phyloP scores from a whole-genome alignment of 1,139 yeast species.

The Citeromyces hawaiiensis region DNA sequence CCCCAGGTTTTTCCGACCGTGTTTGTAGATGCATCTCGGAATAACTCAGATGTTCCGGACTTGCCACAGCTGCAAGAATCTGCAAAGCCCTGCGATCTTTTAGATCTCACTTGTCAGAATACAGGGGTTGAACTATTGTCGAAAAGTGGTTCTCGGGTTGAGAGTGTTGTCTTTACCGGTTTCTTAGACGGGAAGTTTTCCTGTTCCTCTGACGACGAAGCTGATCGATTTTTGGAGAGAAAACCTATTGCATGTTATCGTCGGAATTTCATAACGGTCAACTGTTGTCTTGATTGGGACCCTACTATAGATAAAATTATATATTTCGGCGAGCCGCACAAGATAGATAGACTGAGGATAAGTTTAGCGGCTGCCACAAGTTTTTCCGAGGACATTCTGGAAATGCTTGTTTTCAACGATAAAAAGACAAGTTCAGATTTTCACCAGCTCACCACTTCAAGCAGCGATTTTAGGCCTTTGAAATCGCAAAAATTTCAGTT shows the following conservation, averaged over 20 bases:
- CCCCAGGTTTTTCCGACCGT: slow-evolving; percentile 1
- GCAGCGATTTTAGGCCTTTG: not conserved
- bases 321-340: not conserved
- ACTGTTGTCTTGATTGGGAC: slow-evolving; percentile 3
- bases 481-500: slow-evolving; percentile 4
- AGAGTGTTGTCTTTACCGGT: slow-evolving; percentile 4
- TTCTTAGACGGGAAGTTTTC: slow-evolving; percentile 13
- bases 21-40: not conserved
- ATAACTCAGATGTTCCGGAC: not conserved
- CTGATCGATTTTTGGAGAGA: slow-evolving; percentile 3
- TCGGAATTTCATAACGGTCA: slow-evolving; percentile 10
- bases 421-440: slow-evolving; percentile 1
- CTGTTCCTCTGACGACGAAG: slow-evolving; percentile 1
- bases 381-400: slow-evolving; percentile 7
- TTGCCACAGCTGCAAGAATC: not conserved
- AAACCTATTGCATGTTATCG: slow-evolving; percentile 13
- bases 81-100: not conserved
- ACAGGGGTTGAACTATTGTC: slow-evolving; percentile 3
- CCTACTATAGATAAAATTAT: not conserved
- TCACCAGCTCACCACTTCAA: not conserved
- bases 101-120: slow-evolving; percentile 3
- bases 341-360: slow-evolving; percentile 6
- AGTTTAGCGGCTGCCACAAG: slow-evolving; percentile 8
- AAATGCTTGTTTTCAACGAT: slow-evolving; percentile 4
- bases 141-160: slow-evolving; percentile 3